Conservation (phyloP, 805 yeast genomes). For the Pichia ethanolica region DNA sequence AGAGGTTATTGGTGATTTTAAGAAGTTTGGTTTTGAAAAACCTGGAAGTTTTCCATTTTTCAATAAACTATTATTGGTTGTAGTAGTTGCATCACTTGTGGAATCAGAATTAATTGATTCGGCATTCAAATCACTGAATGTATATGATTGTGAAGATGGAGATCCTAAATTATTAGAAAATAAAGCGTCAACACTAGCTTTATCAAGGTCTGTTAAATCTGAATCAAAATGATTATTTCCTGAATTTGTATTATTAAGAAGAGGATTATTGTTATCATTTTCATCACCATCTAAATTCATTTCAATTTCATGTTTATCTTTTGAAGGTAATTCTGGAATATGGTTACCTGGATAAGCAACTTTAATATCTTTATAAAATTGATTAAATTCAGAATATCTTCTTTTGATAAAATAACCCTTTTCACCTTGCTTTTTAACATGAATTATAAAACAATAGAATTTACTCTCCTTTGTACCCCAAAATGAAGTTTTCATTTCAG, state of each 20-base stretch:
- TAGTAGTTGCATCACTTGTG: neutral
- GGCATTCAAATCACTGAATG: neutral
- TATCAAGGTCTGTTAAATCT: constrained; percentile 3
- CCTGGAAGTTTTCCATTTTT: constrained; percentile 1
- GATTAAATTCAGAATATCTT: constrained; percentile 61
- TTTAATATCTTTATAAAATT: constrained; percentile 45
- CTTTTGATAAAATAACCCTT: constrained; percentile 45
- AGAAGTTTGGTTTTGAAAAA: constrained; percentile 1
- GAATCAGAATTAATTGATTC: neutral
- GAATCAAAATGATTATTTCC: neutral
- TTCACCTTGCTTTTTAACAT: constrained; percentile 31
- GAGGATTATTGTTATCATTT: neutral
- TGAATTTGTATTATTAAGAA: neutral
- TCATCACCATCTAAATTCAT: constrained; percentile 12
- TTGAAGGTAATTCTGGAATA: constrained; percentile 31
- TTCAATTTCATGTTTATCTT: constrained; percentile 20
- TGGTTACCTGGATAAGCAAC: constrained; percentile 62
- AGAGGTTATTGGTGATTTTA: constrained; percentile 5
- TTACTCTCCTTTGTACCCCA: constrained; percentile 20
- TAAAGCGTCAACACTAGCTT: constrained; percentile 4
- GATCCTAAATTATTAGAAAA: neutral
- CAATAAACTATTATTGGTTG: neutral
- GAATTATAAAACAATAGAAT: constrained; percentile 41
- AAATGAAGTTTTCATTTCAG: constrained; percentile 19
- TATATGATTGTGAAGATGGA: neutral